Percentiles rank a stretch among this genome's conserved stretches.
These are phyloP conservation scores for Penicillium vulpinum DNA, from an alignment of 2,329 filamentous ascomycete species.

Conservation along the genomic window DNA sequence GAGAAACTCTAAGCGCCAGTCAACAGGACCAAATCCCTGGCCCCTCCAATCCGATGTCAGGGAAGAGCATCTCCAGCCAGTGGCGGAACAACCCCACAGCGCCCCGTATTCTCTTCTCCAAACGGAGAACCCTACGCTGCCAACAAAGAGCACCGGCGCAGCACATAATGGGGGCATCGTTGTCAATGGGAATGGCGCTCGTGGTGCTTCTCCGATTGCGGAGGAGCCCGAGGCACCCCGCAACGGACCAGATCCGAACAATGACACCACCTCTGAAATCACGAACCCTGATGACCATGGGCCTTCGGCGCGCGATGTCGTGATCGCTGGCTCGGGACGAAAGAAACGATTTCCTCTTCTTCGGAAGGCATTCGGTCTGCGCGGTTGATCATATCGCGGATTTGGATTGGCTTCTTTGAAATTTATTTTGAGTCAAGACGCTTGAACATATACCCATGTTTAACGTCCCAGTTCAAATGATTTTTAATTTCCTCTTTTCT, in stretches of 20 bases:
- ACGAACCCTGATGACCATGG: conserved; percentile 16
- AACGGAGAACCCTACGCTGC: not conserved
- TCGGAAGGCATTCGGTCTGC: conserved; percentile 47
- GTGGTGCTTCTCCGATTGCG: conserved; percentile 1
- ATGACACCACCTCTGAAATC: conserved; percentile 16
- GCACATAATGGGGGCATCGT: conserved; percentile 12
- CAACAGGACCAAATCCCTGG: conserved; percentile 25
- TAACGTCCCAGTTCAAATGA: not conserved
- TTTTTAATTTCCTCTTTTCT: conserved; percentile 10
- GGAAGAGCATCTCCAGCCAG: conserved; percentile 8
- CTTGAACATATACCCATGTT: not conserved
- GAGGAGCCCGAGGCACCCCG: conserved; percentile 12
- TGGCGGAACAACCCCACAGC: conserved; percentile 12
- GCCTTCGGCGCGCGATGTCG: conserved; percentile 29
- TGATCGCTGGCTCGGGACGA: conserved; percentile 39
- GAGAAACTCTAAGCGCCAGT: conserved; percentile 25
- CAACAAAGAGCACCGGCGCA: not conserved
- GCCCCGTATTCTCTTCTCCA: conserved; percentile 6
- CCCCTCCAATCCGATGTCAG: conserved; percentile 20
- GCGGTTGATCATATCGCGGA: conserved; percentile 14
- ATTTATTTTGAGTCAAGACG: not conserved
- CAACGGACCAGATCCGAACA: conserved; percentile 8
- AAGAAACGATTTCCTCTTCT: conserved; percentile 50
- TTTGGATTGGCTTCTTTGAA: not conserved
- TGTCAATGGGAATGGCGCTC: conserved; percentile 11